These are phyloP conservation scores for Arthrobotrys conoides DNA, from an alignment of 2,329 filamentous ascomycete species.

Conservation along the genomic window DNA sequence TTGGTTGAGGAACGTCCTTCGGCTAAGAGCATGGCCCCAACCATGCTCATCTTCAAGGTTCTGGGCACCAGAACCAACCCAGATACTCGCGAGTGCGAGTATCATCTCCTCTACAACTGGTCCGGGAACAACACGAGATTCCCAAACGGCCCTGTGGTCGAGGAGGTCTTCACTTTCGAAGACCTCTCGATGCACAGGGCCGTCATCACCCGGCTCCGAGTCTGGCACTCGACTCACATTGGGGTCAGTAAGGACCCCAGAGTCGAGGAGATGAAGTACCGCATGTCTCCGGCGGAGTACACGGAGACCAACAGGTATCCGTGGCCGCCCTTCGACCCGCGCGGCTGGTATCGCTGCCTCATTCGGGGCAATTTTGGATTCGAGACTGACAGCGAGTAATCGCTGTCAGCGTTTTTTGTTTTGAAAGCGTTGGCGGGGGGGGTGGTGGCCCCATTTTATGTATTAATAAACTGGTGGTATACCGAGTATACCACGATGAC, in stretches of 20 bases:
- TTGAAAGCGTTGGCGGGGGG: background rate
- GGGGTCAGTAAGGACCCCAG: slow-evolving; percentile 42
- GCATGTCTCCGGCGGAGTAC: slow-evolving; percentile 15
- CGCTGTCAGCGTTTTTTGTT: background rate
- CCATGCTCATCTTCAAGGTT: slow-evolving; percentile 42
- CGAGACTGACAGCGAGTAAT: background rate
- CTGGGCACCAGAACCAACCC: slow-evolving; percentile 20
- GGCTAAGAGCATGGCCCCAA: background rate
- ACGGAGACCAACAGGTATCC: slow-evolving; percentile 14
- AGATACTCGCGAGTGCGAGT: slow-evolving; percentile 30
- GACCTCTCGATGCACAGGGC: slow-evolving; percentile 23
- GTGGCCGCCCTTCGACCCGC: slow-evolving; percentile 36
- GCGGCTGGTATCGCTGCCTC: slow-evolving; percentile 46
- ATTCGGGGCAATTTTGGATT: slow-evolving; percentile 23
- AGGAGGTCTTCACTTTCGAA: slow-evolving; percentile 37
- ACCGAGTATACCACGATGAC: no score
- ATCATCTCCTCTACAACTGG: slow-evolving; percentile 35
- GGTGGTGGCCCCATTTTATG: no score
- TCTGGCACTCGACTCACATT: slow-evolving; percentile 31
- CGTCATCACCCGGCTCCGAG: slow-evolving; percentile 24
- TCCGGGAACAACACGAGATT: slow-evolving; percentile 26
- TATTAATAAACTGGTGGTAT: background rate
- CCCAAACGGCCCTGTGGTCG: slow-evolving; percentile 14
- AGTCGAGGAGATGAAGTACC: slow-evolving; percentile 39
- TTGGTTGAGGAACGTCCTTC: background rate